Evolutionary conservation across 2,329 filamentous ascomycete genomes (phyloP), one percentile per base, ranked within the genome.

Genomic region (Gnomoniopsis sp.): DNA sequence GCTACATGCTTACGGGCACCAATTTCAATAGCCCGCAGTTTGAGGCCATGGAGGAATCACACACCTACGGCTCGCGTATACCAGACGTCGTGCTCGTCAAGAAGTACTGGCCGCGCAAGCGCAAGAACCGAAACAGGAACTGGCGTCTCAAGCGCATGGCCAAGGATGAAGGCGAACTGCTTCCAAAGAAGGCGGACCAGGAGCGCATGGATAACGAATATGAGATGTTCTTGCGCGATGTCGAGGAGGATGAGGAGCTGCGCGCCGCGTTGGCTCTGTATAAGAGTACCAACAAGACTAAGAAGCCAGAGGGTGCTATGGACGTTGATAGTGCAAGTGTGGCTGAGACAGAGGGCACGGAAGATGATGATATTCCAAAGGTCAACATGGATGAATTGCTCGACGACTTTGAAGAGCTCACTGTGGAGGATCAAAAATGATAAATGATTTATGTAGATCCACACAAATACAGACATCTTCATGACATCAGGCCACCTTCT

Each of bases 101-200:
- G 91, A 99, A 99, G 75, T 88, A 91, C 81, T 99, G 96, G 76
- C 86, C 89, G 61, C 86, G 90, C 67, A 89, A 89, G 75, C 88
- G 89, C 79, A 96, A 93, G 84, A 83, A 86, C 71, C 88, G 87
- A 79, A 83, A 81, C 74, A 87, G 96, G 66, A 90, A 90, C 80
- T 99, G 95, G 95, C 90, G 89, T 73, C 86, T 99, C 73, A 96
- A 90, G 85, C 91, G 95, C 69, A 93, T 99, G 90, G 83, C 83
- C 65, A 89, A 86, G 75, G 93, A 98, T 63, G 91, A 97, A 71
- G 89, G 89, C 65, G 93, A 97, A 65, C 82, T 96, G 72, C 77
- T 93, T 64, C 90, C 91, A 38, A 88, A 90, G 79, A 91, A 96
- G 77, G 81, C 91, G 60, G 93, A 98, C 71, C 89, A 93, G 70